Conservation (phyloP, 352 stramenopile species). For the Pythium dissotocum region DNA sequence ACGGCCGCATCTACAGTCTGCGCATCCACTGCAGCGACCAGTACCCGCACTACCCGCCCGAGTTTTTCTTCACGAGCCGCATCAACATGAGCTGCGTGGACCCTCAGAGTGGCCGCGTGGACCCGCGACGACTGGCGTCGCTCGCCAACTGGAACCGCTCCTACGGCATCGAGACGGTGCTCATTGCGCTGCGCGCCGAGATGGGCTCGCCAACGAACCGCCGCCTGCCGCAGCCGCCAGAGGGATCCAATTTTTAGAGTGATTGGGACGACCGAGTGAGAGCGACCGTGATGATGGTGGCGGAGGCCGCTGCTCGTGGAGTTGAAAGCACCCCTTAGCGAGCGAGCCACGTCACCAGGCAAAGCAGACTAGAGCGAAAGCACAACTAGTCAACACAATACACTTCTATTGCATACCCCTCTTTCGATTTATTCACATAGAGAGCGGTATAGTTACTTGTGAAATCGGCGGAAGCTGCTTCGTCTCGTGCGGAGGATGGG, state of each 20-base stretch:
- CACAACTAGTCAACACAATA: conserved; percentile 4
- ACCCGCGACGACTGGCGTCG: conserved; percentile 64
- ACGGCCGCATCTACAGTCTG: conserved; percentile 96
- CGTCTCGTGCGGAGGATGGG: conserved; percentile 23
- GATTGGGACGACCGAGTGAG: conserved; percentile 11
- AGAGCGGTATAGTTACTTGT: background rate
- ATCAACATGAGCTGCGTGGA: conserved; percentile 99
- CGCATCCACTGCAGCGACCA: conserved; percentile 92
- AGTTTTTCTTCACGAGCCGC: conserved; percentile 95
- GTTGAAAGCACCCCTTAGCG: background rate
- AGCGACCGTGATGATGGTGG: background rate
- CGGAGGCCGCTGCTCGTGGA: background rate
- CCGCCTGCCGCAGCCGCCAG: conserved; percentile 89
- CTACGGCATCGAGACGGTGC: conserved; percentile 89
- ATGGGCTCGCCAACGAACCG: conserved; percentile 89
- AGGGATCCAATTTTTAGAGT: conserved; percentile 91
- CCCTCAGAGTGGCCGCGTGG: conserved; percentile 78
- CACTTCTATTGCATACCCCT: conserved; percentile 24
- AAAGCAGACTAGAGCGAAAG: background rate
- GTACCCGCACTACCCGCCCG: conserved; percentile 94
- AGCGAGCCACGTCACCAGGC: background rate
- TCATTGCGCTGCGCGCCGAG: conserved; percentile 88
- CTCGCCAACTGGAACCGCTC: conserved; percentile 87
- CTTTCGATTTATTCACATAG: conserved; percentile 1
- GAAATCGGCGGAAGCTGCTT: background rate